Evolutionary conservation across 108 stramenopile genomes (phyloP).

Genomic region (Phaeodactylum tricornutum): DNA sequence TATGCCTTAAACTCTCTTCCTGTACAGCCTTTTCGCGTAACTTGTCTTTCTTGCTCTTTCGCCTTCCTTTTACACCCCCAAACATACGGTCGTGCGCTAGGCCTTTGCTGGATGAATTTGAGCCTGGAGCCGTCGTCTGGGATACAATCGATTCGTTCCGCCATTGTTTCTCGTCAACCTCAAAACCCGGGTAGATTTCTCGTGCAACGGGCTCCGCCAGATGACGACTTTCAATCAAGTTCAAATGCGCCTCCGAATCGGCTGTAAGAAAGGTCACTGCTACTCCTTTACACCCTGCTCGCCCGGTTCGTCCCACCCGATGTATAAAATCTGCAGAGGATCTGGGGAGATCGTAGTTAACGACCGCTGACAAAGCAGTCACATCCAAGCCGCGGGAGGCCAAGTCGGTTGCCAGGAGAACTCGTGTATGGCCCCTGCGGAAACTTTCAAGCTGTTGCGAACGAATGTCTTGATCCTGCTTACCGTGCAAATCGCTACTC

Average conservation of each 20-base stretch:
- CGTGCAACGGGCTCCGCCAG: too few relatives aligned
- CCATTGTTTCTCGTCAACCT: conserved; percentile 53
- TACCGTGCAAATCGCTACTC: conserved; percentile 89
- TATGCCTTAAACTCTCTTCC: too few relatives aligned
- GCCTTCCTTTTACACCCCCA: too few relatives aligned
- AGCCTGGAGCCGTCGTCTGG: too few relatives aligned
- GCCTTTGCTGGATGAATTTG: too few relatives aligned
- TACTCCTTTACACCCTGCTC: conserved; percentile 99
- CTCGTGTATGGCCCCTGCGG: conserved; percentile 76
- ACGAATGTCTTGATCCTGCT: conserved; percentile 88
- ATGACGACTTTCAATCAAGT: too few relatives aligned
- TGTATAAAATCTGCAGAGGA: conserved; percentile 97
- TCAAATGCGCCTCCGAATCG: too few relatives aligned
- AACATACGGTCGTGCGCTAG: too few relatives aligned
- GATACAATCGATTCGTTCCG: too few relatives aligned
- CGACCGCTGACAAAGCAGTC: conserved; percentile 97
- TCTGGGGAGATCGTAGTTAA: conserved; percentile 99
- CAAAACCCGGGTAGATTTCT: conserved; percentile 50
- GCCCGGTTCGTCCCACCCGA: conserved; percentile 96
- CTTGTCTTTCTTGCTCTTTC: too few relatives aligned
- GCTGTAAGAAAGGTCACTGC: conserved; percentile 96
- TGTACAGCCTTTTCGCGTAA: too few relatives aligned
- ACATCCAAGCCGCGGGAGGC: conserved; percentile 99
- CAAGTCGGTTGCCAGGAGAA: conserved; percentile 97
- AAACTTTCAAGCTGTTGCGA: too few relatives aligned